These are phyloP conservation scores for Nitzschia inconspicua DNA, from an alignment of 108 stramenopile species.

Conservation along the genomic window DNA sequence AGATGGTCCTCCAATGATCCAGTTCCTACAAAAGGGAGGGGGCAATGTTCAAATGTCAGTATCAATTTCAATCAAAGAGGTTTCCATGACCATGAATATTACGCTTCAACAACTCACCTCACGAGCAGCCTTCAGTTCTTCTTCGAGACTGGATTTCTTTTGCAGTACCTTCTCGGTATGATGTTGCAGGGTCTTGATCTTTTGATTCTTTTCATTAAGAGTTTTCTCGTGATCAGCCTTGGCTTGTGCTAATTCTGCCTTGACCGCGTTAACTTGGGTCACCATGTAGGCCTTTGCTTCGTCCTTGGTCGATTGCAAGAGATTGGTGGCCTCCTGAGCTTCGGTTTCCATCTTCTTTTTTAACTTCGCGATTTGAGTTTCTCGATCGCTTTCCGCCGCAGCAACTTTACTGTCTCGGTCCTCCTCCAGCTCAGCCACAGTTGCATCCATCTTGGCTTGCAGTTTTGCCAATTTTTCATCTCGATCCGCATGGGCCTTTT, in stretches of 20 bases:
- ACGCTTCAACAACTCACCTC: not conserved
- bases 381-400: not conserved
- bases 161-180: conserved; percentile 5
- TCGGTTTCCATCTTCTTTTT: not conserved
- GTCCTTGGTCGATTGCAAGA: conserved; percentile 20
- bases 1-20: conserved; percentile 3
- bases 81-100: not conserved
- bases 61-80: not conserved
- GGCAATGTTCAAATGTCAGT: not conserved
- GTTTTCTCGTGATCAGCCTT: not conserved
- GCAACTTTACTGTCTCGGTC: not conserved
- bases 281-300: conserved; percentile 18
- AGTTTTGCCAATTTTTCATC: conserved; percentile 10
- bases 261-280: conserved; percentile 1
- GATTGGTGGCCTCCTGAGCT: not conserved
- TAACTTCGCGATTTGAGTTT: not conserved
- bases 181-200: conserved; percentile 11
- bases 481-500: conserved; percentile 16
- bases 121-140: not conserved
- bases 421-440: not conserved
- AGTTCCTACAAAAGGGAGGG: conserved; percentile 15
- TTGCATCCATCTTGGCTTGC: not conserved
- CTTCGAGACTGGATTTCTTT: not conserved
- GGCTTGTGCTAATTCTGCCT: not conserved
- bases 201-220: conserved; percentile 7